Base-by-base conservation (phyloP, 2,329 filamentous ascomycete genomes). In the Alternaria sp. region DNA sequence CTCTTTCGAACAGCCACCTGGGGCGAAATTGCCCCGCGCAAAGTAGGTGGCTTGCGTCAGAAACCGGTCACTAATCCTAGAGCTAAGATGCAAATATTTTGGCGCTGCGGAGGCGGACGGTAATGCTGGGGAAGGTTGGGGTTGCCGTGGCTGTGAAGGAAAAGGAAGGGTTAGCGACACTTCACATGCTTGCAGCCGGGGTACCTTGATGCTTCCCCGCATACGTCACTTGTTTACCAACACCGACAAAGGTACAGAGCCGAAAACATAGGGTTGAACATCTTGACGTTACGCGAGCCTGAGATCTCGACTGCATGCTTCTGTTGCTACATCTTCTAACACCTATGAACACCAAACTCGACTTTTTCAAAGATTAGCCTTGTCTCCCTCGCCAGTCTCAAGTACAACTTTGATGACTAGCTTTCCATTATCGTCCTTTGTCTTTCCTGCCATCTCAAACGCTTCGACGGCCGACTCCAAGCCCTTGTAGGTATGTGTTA, bases 401-500 rank as follows among this genome's bases (percentile, higher is more conserved):
- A 85, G 76, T 14, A 92, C 86, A 41, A 92, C 90, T 81, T 93
- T 93, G 63, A 93, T 79, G 16, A 93, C 89, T 54, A 92, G 78
- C 18, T 87, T 89, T 1, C 90, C 90, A 2, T 88, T 81, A 32
- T 87, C 86, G 69, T 92, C 91, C 38, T 85, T 84, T 0, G 89
- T 92, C 70, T 87, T 86, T 14, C 87, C 85, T 2, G 90, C 91
- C 73, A 92, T 85, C 69, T 90, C 87, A 73, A 93, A 92, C 2
- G 90, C 90, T 45, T 84, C 81, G 57, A 85, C 84, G 7, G 87
- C 88, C 30, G 85, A 82, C 14, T 84, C 86, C 1, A 93, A 80
- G 0, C 90, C 90, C 63, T 85, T 86, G 77, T 89, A 90, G 7
- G 87, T 85, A 76, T 93, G 90, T 4, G 90, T 93, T n/a, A 93